Conservation (phyloP, 805 yeast genomes). For the Cyberlindnera saturnus region DNA sequence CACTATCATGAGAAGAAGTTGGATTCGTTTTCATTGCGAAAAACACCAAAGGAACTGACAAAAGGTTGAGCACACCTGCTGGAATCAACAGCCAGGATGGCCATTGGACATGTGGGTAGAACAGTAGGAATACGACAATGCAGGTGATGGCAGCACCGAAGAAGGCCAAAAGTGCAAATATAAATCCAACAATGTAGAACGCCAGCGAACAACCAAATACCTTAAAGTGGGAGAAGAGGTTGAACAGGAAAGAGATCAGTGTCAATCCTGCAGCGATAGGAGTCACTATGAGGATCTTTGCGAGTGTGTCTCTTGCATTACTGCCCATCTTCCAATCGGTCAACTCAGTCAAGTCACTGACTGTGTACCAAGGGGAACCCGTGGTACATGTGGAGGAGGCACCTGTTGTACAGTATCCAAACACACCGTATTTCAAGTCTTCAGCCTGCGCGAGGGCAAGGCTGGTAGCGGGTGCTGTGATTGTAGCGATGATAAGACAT, state of each 20-base stretch:
- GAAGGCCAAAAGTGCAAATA: slow-evolving; percentile 44
- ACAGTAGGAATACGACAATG: slow-evolving; percentile 48
- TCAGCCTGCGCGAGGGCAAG: slow-evolving; percentile 45
- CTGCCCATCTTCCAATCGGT: slow-evolving; percentile 44
- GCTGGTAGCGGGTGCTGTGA: slow-evolving; percentile 54
- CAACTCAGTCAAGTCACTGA: slow-evolving; percentile 26
- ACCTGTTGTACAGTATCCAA: slow-evolving; percentile 52
- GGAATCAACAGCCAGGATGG: slow-evolving; percentile 69
- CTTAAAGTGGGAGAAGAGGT: slow-evolving; percentile 28
- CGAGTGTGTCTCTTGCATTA: slow-evolving; percentile 43
- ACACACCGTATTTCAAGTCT: slow-evolving; percentile 49
- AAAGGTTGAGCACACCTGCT: slow-evolving; percentile 50
- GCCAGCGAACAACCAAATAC: slow-evolving; percentile 21
- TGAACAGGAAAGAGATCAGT: slow-evolving; percentile 37
- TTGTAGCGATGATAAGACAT: slow-evolving; percentile 52
- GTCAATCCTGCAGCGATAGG: slow-evolving; percentile 67
- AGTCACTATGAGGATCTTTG: slow-evolving; percentile 48
- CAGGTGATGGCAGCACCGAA: slow-evolving; percentile 48
- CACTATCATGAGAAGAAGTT: slow-evolving; percentile 4
- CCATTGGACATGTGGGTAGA: slow-evolving; percentile 64
- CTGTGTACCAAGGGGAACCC: slow-evolving; percentile 34
- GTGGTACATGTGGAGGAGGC: slow-evolving; percentile 33
- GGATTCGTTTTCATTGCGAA: slow-evolving; percentile 27
- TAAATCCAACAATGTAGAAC: slow-evolving; percentile 37
- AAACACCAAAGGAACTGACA: slow-evolving; percentile 45